A percentile compares a stretch with the other conserved stretches of the same genome.
Conservation (phyloP, 2,329 filamentous ascomycete species). For the Xylariaceae sp. region DNA sequence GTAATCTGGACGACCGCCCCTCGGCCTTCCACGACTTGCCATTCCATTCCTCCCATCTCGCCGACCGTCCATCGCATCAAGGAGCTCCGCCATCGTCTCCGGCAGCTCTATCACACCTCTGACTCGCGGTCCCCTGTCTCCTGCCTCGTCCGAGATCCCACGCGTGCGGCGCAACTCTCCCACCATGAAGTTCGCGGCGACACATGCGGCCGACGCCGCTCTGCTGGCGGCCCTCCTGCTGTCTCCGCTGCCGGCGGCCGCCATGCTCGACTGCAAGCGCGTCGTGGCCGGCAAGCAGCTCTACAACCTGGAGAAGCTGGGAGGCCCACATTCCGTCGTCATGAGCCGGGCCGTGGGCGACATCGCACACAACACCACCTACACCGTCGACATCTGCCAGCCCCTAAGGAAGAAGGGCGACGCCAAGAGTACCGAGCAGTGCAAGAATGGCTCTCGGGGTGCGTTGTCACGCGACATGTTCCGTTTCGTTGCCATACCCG, state of each 20-base stretch:
- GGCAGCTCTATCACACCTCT: too few species aligned
- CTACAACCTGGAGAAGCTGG: constrained; percentile 58
- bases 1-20: too few species aligned
- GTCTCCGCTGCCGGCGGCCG: constrained; percentile 29
- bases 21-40: too few species aligned
- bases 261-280: constrained; percentile 55
- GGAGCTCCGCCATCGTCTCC: too few species aligned
- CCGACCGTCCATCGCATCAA: too few species aligned
- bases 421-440: constrained; percentile 49
- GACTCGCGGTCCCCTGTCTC: too few species aligned
- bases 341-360: constrained; percentile 46
- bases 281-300: constrained; percentile 49
- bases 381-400: constrained; percentile 70
- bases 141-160: too few species aligned
- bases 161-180: too few species aligned
- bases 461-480: constrained; percentile 15
- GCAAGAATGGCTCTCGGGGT: constrained; percentile 64
- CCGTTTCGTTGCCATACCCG: too few species aligned
- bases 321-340: constrained; percentile 62
- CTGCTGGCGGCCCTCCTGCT: constrained; percentile 30
- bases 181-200: constrained; percentile 33
- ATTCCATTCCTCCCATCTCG: too few species aligned
- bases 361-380: constrained; percentile 64
- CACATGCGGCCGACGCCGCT: constrained; percentile 25
- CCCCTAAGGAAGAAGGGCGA: constrained; percentile 56